Evolutionary conservation across 352 stramenopile species (phyloP).

Genomic region (Pilasporangium apinafurcum): DNA sequence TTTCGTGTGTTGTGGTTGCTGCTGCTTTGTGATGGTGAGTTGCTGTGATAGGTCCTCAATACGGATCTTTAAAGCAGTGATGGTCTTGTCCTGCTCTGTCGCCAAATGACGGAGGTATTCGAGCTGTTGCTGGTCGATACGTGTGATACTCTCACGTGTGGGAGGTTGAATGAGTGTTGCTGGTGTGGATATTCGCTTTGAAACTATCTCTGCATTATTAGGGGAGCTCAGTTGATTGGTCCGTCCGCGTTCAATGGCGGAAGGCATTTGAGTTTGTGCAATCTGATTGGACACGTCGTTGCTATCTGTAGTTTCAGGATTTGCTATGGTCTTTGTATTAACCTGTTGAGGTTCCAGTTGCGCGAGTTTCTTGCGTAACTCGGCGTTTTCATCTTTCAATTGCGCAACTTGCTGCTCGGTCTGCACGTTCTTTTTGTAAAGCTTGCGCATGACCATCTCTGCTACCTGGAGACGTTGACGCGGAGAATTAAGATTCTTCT

Average conservation of each 20-base stretch:
- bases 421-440: slow-evolving; percentile 45
- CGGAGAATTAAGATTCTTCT: slow-evolving; percentile 24
- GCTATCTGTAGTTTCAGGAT: neutral
- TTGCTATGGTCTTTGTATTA: too few species aligned
- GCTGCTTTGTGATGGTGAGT: slow-evolving; percentile 3
- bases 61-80: slow-evolving; percentile 29
- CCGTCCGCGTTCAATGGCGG: too few species aligned
- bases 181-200: too few species aligned
- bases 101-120: slow-evolving; percentile 38
- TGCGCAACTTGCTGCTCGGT: slow-evolving; percentile 21
- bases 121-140: slow-evolving; percentile 36
- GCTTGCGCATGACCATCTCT: slow-evolving; percentile 55
- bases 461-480: slow-evolving; percentile 37
- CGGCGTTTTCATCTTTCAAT: slow-evolving; percentile 17
- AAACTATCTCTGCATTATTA: too few species aligned
- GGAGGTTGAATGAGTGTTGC: slow-evolving; percentile 4
- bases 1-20: neutral
- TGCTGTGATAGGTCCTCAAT: slow-evolving; percentile 31
- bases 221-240: too few species aligned
- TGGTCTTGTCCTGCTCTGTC: slow-evolving; percentile 44
- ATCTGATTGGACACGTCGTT: neutral
- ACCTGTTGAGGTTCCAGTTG: slow-evolving; percentile 5
- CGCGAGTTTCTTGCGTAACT: slow-evolving; percentile 8
- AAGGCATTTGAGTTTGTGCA: too few species aligned
- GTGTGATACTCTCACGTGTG: slow-evolving; percentile 17